A percentile compares a stretch with the other conserved stretches of the same genome.
phyloP scores from a whole-genome alignment of 768 basidiomycete species.

The Hericium erinaceus region DNA sequence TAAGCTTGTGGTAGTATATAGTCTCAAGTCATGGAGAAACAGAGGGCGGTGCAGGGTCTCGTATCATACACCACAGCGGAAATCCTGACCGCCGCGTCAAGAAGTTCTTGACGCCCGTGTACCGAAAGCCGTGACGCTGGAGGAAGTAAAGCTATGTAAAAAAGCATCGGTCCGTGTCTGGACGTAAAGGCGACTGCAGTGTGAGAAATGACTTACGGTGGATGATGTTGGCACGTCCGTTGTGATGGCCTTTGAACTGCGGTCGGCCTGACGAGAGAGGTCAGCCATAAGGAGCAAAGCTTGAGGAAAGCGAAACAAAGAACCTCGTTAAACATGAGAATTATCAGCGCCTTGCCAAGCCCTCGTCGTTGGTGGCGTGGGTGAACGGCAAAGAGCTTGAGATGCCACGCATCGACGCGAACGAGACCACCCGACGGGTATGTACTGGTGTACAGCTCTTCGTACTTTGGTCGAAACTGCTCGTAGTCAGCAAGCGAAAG shows the following conservation, averaged over 20 bases:
- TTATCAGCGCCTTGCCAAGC: background rate
- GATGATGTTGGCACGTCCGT: background rate
- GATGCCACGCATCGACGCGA: constrained; percentile 2
- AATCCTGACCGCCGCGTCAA: background rate
- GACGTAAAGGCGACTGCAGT: background rate
- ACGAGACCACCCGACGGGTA: background rate
- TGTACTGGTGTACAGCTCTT: background rate
- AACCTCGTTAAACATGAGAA: too few species aligned
- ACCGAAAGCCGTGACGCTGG: background rate
- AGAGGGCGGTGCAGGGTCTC: background rate
- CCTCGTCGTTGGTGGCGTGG: background rate
- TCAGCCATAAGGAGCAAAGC: background rate
- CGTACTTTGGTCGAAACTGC: background rate
- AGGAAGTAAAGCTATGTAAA: background rate
- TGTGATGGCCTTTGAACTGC: background rate
- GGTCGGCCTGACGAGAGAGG: background rate
- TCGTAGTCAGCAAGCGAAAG: background rate
- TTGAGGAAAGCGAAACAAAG: too few species aligned
- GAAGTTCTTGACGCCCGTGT: constrained; percentile 1
- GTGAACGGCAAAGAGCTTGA: background rate
- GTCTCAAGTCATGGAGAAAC: too few species aligned
- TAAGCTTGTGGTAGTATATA: too few species aligned
- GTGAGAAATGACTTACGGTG: background rate
- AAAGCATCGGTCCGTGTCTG: background rate
- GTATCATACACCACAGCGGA: background rate